Evolutionary conservation across 805 yeast species (phyloP).

Genomic region (Blastobotrys mokoenaii): DNA sequence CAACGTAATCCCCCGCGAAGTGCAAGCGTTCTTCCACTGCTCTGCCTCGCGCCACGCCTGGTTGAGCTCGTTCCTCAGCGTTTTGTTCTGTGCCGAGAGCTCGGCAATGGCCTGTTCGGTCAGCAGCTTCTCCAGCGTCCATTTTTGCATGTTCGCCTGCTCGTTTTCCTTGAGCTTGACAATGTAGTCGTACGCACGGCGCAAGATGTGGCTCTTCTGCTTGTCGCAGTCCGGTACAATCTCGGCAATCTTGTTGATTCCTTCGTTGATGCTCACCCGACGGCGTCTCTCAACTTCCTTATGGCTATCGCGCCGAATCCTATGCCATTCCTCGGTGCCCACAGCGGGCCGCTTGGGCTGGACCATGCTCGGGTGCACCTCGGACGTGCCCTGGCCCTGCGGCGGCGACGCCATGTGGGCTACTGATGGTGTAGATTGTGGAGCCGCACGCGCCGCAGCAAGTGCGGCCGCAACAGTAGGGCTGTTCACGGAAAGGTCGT

Average conservation of each 20-base stretch:
- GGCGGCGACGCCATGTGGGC: background rate
- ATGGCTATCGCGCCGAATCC: constrained; percentile 79
- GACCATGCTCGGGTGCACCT: too few relatives aligned
- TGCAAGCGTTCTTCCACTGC: constrained; percentile 52
- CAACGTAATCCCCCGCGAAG: constrained; percentile 24
- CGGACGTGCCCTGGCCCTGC: too few relatives aligned
- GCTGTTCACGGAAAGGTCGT: too few relatives aligned
- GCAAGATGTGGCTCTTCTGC: constrained; percentile 84
- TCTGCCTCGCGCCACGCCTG: constrained; percentile 90
- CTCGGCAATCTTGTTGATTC: constrained; percentile 72
- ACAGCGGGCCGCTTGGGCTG: constrained; percentile 43
- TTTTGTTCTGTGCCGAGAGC: constrained; percentile 75
- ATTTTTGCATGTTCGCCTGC: constrained; percentile 81
- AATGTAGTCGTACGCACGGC: constrained; percentile 84
- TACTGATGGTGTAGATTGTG: too few relatives aligned
- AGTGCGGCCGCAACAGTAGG: constrained; percentile 9
- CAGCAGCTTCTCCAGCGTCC: constrained; percentile 87
- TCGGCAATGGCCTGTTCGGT: constrained; percentile 89
- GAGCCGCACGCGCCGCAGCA: constrained; percentile 2
- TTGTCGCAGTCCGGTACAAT: constrained; percentile 76
- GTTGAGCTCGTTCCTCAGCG: constrained; percentile 78
- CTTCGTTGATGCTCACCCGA: constrained; percentile 78
- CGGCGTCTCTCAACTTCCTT: constrained; percentile 93
- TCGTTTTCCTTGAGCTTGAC: constrained; percentile 85
- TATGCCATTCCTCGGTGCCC: constrained; percentile 81